Conservation (phyloP, 345 rosid genomes). For the Nasturtium officinale region DNA sequence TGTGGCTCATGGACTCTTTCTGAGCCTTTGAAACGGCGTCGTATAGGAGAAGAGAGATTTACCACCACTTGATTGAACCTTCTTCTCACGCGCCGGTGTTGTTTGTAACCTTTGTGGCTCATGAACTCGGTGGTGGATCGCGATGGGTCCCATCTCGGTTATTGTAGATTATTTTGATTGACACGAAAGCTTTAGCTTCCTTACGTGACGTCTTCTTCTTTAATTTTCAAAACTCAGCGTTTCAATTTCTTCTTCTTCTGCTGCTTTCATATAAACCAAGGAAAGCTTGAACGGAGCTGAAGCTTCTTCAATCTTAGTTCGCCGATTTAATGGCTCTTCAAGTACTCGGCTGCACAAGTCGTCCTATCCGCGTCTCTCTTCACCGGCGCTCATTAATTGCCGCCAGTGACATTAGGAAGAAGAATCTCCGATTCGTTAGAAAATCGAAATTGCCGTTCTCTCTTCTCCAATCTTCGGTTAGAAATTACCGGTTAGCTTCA, state of each 20-base stretch:
- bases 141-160: constrained; percentile 23
- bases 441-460: constrained; percentile 21
- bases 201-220: constrained; percentile 32
- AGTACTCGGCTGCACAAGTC: constrained; percentile 47
- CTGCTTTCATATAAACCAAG: constrained; percentile 31
- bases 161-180: constrained; percentile 29
- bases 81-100: constrained; percentile 37
- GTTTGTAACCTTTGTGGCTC: constrained; percentile 30
- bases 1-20: constrained; percentile 28
- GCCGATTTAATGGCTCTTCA: constrained; percentile 51
- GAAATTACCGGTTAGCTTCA: constrained; percentile 30
- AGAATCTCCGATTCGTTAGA: constrained; percentile 37
- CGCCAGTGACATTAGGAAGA: constrained; percentile 15
- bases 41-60: not conserved
- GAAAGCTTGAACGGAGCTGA: constrained; percentile 18
- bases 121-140: constrained; percentile 41
- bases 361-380: constrained; percentile 41
- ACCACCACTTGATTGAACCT: constrained; percentile 10
- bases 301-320: constrained; percentile 15
- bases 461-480: constrained; percentile 20
- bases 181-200: constrained; percentile 31
- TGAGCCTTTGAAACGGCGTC: not conserved
- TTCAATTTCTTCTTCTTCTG: not conserved
- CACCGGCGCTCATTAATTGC: constrained; percentile 32
- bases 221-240: constrained; percentile 22